phyloP scores from a whole-genome alignment of 2,329 filamentous ascomycete genomes.

The Pestalotiopsis sp. region DNA sequence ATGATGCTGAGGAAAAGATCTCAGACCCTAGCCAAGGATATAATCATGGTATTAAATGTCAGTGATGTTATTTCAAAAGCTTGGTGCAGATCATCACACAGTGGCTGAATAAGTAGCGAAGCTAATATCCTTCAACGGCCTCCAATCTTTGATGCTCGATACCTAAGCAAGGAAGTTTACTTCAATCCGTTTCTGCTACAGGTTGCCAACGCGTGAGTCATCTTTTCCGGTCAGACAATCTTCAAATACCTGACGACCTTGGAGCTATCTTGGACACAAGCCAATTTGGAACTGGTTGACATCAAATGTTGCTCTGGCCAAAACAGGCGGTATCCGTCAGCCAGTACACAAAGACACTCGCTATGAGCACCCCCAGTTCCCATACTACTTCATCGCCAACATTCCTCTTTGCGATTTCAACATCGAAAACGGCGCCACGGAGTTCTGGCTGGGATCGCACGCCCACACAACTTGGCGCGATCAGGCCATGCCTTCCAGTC shows the following conservation, averaged over 20 bases:
- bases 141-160: slow-evolving; percentile 33
- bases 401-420: slow-evolving; percentile 39
- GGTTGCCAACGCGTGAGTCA: slow-evolving; percentile 38
- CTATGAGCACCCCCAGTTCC: slow-evolving; percentile 37
- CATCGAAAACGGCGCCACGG: slow-evolving; percentile 37
- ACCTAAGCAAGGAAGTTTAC: slow-evolving; percentile 40
- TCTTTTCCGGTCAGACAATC: neutral
- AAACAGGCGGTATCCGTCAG: slow-evolving; percentile 38
- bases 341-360: slow-evolving; percentile 41
- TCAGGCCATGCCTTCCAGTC: slow-evolving; percentile 30
- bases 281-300: slow-evolving; percentile 44
- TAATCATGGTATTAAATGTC: slow-evolving; percentile 27
- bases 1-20: slow-evolving; percentile 22
- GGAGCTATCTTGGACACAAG: slow-evolving; percentile 42
- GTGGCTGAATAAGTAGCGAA: slow-evolving; percentile 12
- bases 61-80: neutral
- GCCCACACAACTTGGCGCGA: slow-evolving; percentile 32
- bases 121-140: slow-evolving; percentile 43
- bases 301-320: slow-evolving; percentile 40
- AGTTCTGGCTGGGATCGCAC: slow-evolving; percentile 45
- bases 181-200: slow-evolving; percentile 45
- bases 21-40: slow-evolving; percentile 20
- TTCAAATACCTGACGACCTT: neutral
- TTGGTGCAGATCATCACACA: neutral
- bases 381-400: slow-evolving; percentile 43